Evolutionary conservation across 2,329 filamentous ascomycete species (phyloP), one percentile per base, ranked within the genome.

Genomic region (Myotisia sp.): DNA sequence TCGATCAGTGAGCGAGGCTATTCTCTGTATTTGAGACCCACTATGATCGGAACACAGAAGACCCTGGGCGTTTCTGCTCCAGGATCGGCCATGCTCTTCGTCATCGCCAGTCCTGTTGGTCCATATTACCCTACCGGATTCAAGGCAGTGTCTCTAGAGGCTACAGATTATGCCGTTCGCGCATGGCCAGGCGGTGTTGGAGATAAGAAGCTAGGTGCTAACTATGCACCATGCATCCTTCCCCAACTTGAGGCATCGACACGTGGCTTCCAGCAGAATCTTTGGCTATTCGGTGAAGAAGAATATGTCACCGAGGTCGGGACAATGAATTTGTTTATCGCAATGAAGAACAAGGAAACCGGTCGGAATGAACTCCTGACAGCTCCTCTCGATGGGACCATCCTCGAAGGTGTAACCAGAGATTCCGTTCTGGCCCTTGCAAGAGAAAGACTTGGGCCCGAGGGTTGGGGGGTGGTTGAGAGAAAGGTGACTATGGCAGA

Each of bases 141-240:
- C 76, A 95, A 95, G 67, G 90, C 90, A 40, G 74, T 98, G 33
- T 86, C 82, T 1, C 71, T 98, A 36, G 90, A 95, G 65, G 90
- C 90, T 17, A 95, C 90, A 34, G 81, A 92, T 63, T 93, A 94
- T 59, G 87, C 87, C 36, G 85, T 94, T 42, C 84, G 90, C 46
- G 90, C 90, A 37, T 98, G 90, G 90, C 90, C 90, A 29, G 90
- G 90, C 40, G 90, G 90, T 54, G 87, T 94, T 20, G 90, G 90
- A 49, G 85, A 95, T 67, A 92, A 90, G 74, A 98, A 98, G 67
- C 76, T 98, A 21, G 90, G 90, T 42, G 90, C 87, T 52, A 98
- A 98, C 71, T 98, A 98, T 58, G 90, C 90, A n/a, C 90, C 90
- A 4, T 95, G 90, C 65, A 87, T 98, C 50, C 67, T 95, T n/a